These are phyloP conservation scores for Xanthoceras sorbifolium DNA, from an alignment of 345 rosid genomes.

Conservation along the genomic window DNA sequence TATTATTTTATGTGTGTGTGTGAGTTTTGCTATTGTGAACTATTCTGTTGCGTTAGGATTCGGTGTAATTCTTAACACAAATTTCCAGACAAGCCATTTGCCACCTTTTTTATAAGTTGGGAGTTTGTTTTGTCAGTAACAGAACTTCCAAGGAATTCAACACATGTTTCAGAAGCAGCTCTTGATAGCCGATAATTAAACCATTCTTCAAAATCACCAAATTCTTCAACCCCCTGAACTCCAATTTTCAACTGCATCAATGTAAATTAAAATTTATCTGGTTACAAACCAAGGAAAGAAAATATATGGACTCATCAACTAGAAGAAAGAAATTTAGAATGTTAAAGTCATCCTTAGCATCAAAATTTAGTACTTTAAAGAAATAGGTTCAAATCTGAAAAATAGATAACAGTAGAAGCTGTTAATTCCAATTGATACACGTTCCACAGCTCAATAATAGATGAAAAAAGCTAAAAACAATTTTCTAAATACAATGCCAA, in stretches of 20 bases:
- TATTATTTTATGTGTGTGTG: no score
- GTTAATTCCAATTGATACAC: background rate
- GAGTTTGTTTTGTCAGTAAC: conserved; percentile 72
- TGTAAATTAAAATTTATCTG: background rate
- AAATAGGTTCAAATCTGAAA: no score
- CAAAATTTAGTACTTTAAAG: background rate
- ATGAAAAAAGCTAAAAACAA: background rate
- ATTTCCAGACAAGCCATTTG: conserved; percentile 99
- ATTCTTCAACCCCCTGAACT: conserved; percentile 80
- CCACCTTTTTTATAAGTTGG: conserved; percentile 69
- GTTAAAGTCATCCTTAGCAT: background rate
- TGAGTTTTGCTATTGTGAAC: no score
- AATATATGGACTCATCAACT: no score
- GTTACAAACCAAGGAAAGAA: background rate
- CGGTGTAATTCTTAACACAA: no score
- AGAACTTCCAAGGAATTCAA: conserved; percentile 87
- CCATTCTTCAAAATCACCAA: conserved; percentile 95
- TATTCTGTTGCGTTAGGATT: no score
- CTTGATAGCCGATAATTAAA: conserved; percentile 92
- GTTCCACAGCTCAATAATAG: background rate
- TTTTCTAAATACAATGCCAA: background rate
- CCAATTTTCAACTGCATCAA: conserved; percentile 75
- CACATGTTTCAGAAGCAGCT: conserved; percentile 98
- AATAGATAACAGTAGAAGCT: no score
- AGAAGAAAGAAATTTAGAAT: background rate